Evolutionary conservation across 352 stramenopile species (phyloP).

Genomic region (Pythium sp.): DNA sequence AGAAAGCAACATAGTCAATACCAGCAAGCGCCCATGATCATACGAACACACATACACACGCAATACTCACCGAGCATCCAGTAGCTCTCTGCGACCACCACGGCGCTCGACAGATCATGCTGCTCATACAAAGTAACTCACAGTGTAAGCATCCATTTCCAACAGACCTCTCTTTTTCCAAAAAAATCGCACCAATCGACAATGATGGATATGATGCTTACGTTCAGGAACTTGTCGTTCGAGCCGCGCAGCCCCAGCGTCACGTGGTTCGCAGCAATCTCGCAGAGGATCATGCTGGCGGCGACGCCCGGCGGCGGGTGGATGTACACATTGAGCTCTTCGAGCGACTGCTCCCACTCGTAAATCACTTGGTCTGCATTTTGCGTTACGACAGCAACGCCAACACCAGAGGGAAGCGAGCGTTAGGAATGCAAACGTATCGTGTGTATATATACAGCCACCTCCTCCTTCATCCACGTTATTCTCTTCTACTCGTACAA

Average conservation of each 20-base stretch:
- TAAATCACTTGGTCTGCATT: slow-evolving; percentile 85
- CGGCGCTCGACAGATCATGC: slow-evolving; percentile 90
- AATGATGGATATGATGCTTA: slow-evolving; percentile 16
- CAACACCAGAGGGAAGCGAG: not conserved
- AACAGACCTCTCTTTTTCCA: not conserved
- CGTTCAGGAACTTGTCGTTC: slow-evolving; percentile 92
- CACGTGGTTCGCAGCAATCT: slow-evolving; percentile 89
- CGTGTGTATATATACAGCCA: slow-evolving; percentile 6
- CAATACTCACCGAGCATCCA: slow-evolving; percentile 90
- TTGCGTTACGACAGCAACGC: slow-evolving; percentile 15
- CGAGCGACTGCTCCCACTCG: slow-evolving; percentile 96
- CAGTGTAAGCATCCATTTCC: not conserved
- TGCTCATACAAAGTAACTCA: slow-evolving; percentile 22
- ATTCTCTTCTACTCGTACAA: slow-evolving; percentile 9
- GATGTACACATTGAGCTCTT: slow-evolving; percentile 96
- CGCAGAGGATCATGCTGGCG: slow-evolving; percentile 82
- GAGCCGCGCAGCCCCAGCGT: slow-evolving; percentile 87
- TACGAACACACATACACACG: not conserved
- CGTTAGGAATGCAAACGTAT: slow-evolving; percentile 1
- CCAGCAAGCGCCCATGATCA: not conserved
- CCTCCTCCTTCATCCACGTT: not conserved
- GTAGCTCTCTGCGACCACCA: slow-evolving; percentile 93
- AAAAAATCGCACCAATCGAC: not conserved
- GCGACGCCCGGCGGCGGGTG: slow-evolving; percentile 81
- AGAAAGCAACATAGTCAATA: not conserved